Evolutionary conservation across 768 basidiomycete species (phyloP).

Genomic region (Porpolomopsis calyptriformis): DNA sequence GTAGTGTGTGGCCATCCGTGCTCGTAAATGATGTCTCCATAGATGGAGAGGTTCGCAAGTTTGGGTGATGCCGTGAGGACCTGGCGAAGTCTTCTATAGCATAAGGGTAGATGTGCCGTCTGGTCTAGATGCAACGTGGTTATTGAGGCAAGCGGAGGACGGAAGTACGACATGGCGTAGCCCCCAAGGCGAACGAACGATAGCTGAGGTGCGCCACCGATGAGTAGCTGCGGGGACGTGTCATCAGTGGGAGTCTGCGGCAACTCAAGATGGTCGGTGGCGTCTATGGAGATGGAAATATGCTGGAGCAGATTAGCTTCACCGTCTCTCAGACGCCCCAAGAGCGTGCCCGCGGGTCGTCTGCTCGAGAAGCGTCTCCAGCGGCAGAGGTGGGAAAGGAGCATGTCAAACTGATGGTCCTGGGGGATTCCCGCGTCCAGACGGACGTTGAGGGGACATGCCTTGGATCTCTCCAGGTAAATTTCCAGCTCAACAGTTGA

Average conservation of each 20-base stretch:
- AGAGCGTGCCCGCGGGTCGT: constrained; percentile 15
- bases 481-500: constrained; percentile 15
- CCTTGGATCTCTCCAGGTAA: constrained; percentile 27
- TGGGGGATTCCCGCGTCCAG: constrained; percentile 16
- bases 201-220: constrained; percentile 21
- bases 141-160: constrained; percentile 24
- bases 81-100: constrained; percentile 23
- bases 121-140: constrained; percentile 38
- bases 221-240: constrained; percentile 19
- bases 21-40: constrained; percentile 29
- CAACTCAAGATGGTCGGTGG: constrained; percentile 16
- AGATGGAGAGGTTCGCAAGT: constrained; percentile 33
- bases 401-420: constrained; percentile 13
- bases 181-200: constrained; percentile 35
- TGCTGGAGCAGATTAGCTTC: constrained; percentile 26
- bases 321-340: constrained; percentile 21
- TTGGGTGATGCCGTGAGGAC: constrained; percentile 25
- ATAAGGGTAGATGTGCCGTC: constrained; percentile 25
- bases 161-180: constrained; percentile 30
- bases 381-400: neutral
- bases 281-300: constrained; percentile 29
- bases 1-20: constrained; percentile 18
- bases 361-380: neutral
- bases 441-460: constrained; percentile 23
- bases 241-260: constrained; percentile 9